Conservation (phyloP, 352 stramenopile genomes). For the Globisporangium apiculatum region DNA sequence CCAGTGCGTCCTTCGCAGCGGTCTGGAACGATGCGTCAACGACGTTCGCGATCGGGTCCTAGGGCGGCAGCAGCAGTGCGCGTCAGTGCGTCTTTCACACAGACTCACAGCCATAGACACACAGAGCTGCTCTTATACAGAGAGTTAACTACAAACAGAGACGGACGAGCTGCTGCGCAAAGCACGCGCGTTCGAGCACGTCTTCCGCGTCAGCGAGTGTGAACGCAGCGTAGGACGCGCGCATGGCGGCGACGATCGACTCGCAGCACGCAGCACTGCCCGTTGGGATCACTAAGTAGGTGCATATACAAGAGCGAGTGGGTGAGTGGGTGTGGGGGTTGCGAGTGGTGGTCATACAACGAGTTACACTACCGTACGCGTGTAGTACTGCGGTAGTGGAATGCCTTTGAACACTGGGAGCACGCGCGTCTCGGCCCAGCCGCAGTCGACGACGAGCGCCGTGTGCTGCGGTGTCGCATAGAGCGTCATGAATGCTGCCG, state of each 20-base stretch:
- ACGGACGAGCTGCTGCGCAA: slow-evolving; percentile 46
- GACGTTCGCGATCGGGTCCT: slow-evolving; percentile 30
- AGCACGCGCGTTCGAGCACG: slow-evolving; percentile 69
- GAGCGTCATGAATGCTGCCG: slow-evolving; percentile 49
- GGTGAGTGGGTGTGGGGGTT: too few species aligned
- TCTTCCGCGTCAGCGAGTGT: slow-evolving; percentile 35
- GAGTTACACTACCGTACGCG: slow-evolving; percentile 22
- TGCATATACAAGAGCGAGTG: background rate
- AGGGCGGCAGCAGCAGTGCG: background rate
- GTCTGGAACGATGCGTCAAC: slow-evolving; percentile 43
- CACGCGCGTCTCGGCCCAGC: slow-evolving; percentile 63
- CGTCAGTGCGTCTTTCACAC: background rate
- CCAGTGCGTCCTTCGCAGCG: slow-evolving; percentile 24
- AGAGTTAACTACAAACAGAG: background rate
- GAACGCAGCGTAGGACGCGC: slow-evolving; percentile 9
- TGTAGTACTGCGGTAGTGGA: slow-evolving; percentile 60
- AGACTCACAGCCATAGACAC: too few species aligned
- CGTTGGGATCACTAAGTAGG: slow-evolving; percentile 28
- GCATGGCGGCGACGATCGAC: slow-evolving; percentile 24
- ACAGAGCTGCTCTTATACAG: background rate
- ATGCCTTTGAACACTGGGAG: slow-evolving; percentile 82
- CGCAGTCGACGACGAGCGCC: slow-evolving; percentile 73
- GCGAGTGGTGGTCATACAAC: too few species aligned
- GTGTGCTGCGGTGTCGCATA: slow-evolving; percentile 73
- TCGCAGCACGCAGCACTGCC: slow-evolving; percentile 43